These are phyloP conservation scores for Pythium phragmiticola DNA, from an alignment of 352 stramenopile genomes.

Conservation along the genomic window DNA sequence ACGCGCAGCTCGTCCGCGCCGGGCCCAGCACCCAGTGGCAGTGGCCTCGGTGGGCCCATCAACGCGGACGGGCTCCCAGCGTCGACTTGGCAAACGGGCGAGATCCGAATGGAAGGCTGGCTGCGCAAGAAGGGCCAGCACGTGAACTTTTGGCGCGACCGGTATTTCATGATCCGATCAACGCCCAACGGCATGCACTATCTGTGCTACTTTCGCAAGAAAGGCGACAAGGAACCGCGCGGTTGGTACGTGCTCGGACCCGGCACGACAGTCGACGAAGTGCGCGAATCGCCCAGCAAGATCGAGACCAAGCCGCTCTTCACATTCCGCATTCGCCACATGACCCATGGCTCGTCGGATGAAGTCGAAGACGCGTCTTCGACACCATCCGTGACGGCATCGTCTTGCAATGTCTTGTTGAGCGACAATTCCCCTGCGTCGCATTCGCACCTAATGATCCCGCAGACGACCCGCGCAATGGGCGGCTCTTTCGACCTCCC, in stretches of 20 bases:
- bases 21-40: neutral
- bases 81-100: slow-evolving; percentile 32
- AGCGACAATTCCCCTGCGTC: slow-evolving; percentile 34
- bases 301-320: slow-evolving; percentile 88
- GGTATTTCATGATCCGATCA: slow-evolving; percentile 89
- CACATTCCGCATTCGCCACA: slow-evolving; percentile 75
- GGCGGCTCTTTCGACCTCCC: slow-evolving; percentile 22
- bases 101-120: slow-evolving; percentile 87
- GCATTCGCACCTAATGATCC: slow-evolving; percentile 20
- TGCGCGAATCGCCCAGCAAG: slow-evolving; percentile 81
- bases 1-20: too few species aligned
- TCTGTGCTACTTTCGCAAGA: slow-evolving; percentile 83
- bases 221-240: slow-evolving; percentile 80
- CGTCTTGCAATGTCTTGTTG: slow-evolving; percentile 14
- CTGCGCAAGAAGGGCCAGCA: slow-evolving; percentile 86
- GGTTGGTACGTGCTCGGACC: slow-evolving; percentile 81
- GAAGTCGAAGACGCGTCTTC: slow-evolving; percentile 35
- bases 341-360: slow-evolving; percentile 55
- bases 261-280: slow-evolving; percentile 80
- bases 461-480: slow-evolving; percentile 24
- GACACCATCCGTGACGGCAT: slow-evolving; percentile 17
- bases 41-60: neutral
- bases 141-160: slow-evolving; percentile 82
- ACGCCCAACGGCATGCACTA: slow-evolving; percentile 77
- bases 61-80: slow-evolving; percentile 5